These are phyloP conservation scores for Monosiga brevicollis DNA, from an alignment of 78 protist species.

Conservation along the genomic window DNA sequence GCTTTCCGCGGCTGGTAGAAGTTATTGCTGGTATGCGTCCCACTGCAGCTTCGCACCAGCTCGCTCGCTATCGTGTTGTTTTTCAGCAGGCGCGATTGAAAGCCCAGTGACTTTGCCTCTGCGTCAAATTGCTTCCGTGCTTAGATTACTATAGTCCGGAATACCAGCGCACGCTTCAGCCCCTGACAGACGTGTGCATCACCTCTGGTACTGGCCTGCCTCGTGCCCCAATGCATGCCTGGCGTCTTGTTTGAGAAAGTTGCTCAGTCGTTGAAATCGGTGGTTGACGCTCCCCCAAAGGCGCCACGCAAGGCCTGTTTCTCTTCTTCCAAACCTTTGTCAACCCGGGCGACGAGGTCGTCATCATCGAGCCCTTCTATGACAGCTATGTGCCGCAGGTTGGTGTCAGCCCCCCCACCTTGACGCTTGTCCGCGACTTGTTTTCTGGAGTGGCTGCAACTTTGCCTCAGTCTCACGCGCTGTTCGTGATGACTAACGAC, in stretches of 20 bases:
- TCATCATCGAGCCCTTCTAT: constrained; percentile 69
- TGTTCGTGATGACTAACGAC: too few species aligned
- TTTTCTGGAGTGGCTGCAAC: too few species aligned
- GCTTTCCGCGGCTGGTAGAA: constrained; percentile 46
- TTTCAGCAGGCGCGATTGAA: too few species aligned
- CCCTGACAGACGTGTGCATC: not conserved
- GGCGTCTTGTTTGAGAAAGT: not conserved
- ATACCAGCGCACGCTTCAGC: not conserved
- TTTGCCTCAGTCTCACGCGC: too few species aligned
- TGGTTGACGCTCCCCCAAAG: not conserved
- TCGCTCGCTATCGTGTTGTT: too few species aligned
- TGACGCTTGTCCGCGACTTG: too few species aligned
- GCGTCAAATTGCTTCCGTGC: too few species aligned
- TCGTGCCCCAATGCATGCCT: not conserved
- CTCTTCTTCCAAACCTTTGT: constrained; percentile 11
- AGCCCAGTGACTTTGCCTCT: too few species aligned
- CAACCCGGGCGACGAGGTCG: constrained; percentile 62
- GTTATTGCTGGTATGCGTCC: constrained; percentile 16
- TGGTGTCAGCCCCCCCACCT: too few species aligned
- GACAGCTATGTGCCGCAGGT: constrained; percentile 40
- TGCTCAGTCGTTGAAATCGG: not conserved
- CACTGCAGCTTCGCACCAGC: too few species aligned
- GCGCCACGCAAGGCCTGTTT: not conserved
- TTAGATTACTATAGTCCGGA: not conserved
- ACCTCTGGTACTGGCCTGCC: not conserved